Conservation (phyloP, 2,329 filamentous ascomycete species). For the Chrysosporium keratinophilum region DNA sequence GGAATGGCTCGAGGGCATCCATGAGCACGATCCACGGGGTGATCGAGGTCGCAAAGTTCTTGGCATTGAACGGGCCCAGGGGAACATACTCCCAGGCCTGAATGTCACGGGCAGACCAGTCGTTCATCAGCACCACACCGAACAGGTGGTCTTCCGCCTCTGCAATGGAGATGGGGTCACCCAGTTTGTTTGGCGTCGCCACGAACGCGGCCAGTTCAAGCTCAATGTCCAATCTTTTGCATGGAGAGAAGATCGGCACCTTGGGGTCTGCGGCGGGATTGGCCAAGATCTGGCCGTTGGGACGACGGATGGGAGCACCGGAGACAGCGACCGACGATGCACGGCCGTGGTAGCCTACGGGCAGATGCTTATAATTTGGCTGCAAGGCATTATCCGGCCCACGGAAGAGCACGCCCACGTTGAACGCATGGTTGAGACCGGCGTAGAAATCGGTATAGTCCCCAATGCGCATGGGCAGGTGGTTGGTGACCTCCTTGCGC, state of each 20-base stretch:
- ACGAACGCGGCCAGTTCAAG: slow-evolving; percentile 71
- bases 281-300: slow-evolving; percentile 61
- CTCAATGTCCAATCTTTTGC: slow-evolving; percentile 63
- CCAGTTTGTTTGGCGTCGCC: slow-evolving; percentile 53
- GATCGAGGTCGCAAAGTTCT: slow-evolving; percentile 72
- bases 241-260: slow-evolving; percentile 52
- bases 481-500: slow-evolving; percentile 50
- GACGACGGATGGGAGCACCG: slow-evolving; percentile 61
- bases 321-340: slow-evolving; percentile 66
- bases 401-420: slow-evolving; percentile 61
- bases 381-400: slow-evolving; percentile 63
- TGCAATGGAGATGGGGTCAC: slow-evolving; percentile 51
- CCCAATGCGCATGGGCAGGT: slow-evolving; percentile 66
- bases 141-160: slow-evolving; percentile 64
- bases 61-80: slow-evolving; percentile 69
- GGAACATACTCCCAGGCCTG: slow-evolving; percentile 79
- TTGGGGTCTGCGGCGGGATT: slow-evolving; percentile 54
- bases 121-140: slow-evolving; percentile 72
- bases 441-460: slow-evolving; percentile 85
- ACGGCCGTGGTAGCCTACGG: slow-evolving; percentile 71
- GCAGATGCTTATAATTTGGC: slow-evolving; percentile 71
- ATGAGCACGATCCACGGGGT: slow-evolving; percentile 69
- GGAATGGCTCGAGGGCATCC: slow-evolving; percentile 63
- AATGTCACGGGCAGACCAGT: slow-evolving; percentile 76
- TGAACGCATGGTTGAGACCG: slow-evolving; percentile 67